These are phyloP conservation scores for Ogataea minuta DNA, from an alignment of 805 yeast genomes.

Conservation along the genomic window DNA sequence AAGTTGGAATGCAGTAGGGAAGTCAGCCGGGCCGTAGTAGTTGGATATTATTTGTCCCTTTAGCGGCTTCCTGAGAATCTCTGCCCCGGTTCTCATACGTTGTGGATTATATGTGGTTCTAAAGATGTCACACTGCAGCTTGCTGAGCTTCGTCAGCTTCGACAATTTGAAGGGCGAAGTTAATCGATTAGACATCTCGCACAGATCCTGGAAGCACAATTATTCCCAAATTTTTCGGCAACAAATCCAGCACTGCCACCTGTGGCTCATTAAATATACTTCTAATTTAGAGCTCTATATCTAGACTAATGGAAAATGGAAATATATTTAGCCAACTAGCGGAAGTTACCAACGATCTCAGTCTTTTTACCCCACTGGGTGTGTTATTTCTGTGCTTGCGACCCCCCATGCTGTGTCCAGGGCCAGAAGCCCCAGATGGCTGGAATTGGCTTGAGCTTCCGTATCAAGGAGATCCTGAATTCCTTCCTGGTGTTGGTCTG, in stretches of 20 bases:
- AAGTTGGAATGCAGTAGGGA: constrained; percentile 50
- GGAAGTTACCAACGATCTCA: constrained; percentile 39
- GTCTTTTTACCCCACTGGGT: constrained; percentile 47
- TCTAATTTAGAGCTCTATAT: neutral
- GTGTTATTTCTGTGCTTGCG: constrained; percentile 41
- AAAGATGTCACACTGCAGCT: constrained; percentile 64
- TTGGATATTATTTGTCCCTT: constrained; percentile 68
- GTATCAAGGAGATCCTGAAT: constrained; percentile 19
- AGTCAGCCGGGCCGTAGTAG: constrained; percentile 74
- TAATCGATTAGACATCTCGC: constrained; percentile 10
- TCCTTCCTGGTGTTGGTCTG: constrained; percentile 3
- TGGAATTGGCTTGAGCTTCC: constrained; percentile 62
- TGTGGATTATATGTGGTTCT: constrained; percentile 70
- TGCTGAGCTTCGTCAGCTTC: constrained; percentile 55
- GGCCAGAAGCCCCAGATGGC: constrained; percentile 38
- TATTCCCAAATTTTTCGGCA: constrained; percentile 15
- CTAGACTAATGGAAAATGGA: constrained; percentile 4
- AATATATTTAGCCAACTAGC: constrained; percentile 12
- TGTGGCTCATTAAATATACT: neutral
- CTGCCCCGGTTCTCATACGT: constrained; percentile 66
- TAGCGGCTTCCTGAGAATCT: constrained; percentile 62
- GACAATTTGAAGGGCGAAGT: constrained; percentile 35
- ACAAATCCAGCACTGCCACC: constrained; percentile 9
- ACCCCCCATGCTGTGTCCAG: constrained; percentile 41
- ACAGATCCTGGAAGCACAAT: constrained; percentile 2